Conservation (phyloP, 768 basidiomycete species). For the Tephrocybe sp. region DNA sequence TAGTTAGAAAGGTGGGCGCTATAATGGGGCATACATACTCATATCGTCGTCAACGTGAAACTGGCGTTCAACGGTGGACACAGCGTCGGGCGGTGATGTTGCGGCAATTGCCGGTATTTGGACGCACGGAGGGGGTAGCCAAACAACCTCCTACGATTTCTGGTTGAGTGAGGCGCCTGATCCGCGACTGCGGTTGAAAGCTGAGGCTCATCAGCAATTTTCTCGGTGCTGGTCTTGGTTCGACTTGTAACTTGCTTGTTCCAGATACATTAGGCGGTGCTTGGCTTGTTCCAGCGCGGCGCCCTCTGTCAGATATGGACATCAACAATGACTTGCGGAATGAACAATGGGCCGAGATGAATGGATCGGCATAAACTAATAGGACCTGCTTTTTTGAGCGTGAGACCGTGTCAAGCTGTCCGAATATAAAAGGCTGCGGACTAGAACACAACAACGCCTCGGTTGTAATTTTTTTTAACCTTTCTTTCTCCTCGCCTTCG, state of each 20-base stretch:
- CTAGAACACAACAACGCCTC: constrained; percentile 13
- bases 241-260: no score
- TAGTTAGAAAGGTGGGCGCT: constrained; percentile 10
- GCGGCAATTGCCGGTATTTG: constrained; percentile 25
- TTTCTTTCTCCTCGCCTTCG: constrained; percentile 26
- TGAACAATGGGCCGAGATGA: constrained; percentile 6
- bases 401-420: constrained; percentile 4
- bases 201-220: no score
- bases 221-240: no score
- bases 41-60: constrained; percentile 27
- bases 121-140: constrained; percentile 3
- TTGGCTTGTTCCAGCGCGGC: no score
- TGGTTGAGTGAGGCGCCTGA: no score
- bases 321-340: background rate
- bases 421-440: constrained; percentile 14
- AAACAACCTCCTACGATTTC: constrained; percentile 18
- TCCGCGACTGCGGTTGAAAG: no score
- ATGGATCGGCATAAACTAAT: constrained; percentile 12
- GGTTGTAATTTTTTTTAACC: constrained; percentile 17
- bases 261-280: no score
- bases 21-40: constrained; percentile 27
- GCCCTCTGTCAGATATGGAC: background rate
- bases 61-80: constrained; percentile 4
- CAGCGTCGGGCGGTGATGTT: background rate
- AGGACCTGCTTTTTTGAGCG: constrained; percentile 6